Percentiles rank a stretch among this genome's conserved stretches.
These are phyloP conservation scores for Periconia sp. DNA, from an alignment of 2,329 filamentous ascomycete species.

Conservation along the genomic window DNA sequence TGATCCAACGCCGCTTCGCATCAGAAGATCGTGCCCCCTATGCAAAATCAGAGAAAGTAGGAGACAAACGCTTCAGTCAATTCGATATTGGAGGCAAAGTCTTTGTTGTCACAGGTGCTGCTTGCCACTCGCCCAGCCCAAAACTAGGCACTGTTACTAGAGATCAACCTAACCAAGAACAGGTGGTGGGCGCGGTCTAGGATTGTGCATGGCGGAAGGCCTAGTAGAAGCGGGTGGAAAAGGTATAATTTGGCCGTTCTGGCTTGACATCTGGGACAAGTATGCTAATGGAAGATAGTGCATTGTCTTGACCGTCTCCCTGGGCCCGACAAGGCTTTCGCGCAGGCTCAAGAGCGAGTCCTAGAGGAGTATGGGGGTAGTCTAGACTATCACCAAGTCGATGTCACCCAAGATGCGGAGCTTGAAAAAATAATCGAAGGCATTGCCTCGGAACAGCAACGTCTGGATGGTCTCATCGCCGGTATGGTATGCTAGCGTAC, in stretches of 20 bases:
- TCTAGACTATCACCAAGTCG: conserved; percentile 76
- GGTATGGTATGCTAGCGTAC: conserved; percentile 21
- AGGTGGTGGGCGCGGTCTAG: conserved; percentile 73
- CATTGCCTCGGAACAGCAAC: conserved; percentile 72
- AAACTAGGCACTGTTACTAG: conserved; percentile 34
- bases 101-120: conserved; percentile 63
- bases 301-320: conserved; percentile 69
- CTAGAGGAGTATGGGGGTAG: conserved; percentile 65
- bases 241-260: conserved; percentile 50
- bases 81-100: conserved; percentile 41
- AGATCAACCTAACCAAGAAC: conserved; percentile 42
- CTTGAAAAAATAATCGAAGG: conserved; percentile 70
- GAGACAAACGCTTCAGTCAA: conserved; percentile 24
- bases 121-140: conserved; percentile 66
- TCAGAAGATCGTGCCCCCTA: conserved; percentile 20
- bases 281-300: conserved; percentile 48
- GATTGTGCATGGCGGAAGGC: conserved; percentile 73
- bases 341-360: conserved; percentile 65
- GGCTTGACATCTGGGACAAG: too few relatives aligned
- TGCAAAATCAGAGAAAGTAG: conserved; percentile 22
- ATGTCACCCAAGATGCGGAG: conserved; percentile 72
- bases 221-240: conserved; percentile 76
- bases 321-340: conserved; percentile 65
- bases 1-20: conserved; percentile 3
- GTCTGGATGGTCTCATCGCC: conserved; percentile 78